A percentile compares a stretch with the other conserved stretches of the same genome.
phyloP scores from a whole-genome alignment of 768 basidiomycete genomes.

The Mycena amicta region DNA sequence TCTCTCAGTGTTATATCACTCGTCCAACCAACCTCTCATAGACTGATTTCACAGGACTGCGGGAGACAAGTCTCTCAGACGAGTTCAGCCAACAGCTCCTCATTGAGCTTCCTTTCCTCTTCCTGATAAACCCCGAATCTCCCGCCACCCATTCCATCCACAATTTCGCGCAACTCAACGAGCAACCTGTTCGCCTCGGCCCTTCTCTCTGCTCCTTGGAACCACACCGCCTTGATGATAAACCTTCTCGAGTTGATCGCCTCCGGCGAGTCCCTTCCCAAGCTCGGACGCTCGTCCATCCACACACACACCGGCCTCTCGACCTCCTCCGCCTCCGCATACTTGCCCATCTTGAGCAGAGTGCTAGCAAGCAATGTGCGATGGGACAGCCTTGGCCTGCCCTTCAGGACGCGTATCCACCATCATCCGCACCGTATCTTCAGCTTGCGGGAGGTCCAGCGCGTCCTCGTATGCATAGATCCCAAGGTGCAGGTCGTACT shows the following conservation, averaged over 20 bases:
- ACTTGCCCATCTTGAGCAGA: background rate
- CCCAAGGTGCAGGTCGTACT: background rate
- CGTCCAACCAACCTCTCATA: background rate
- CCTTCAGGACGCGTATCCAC: background rate
- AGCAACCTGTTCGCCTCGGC: background rate
- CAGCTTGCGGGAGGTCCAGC: background rate
- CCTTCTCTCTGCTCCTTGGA: background rate
- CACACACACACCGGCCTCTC: background rate
- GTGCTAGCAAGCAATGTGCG: background rate
- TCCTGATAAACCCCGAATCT: background rate
- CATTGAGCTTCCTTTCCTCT: background rate
- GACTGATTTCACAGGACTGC: background rate
- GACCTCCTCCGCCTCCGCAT: background rate
- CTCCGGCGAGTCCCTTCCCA: background rate
- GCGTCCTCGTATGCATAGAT: background rate
- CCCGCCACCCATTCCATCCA: background rate
- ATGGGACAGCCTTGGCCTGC: background rate
- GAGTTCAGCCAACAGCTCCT: background rate
- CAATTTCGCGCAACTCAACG: background rate
- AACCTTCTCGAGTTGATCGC: background rate
- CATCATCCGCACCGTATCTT: background rate
- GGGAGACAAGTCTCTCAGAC: too few relatives aligned
- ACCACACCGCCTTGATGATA: background rate
- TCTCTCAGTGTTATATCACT: background rate
- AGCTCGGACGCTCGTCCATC: background rate